A percentile compares a stretch with the other conserved stretches of the same genome.
phyloP scores from a whole-genome alignment of 306 rosid genomes.

The Sophora flavescens region DNA sequence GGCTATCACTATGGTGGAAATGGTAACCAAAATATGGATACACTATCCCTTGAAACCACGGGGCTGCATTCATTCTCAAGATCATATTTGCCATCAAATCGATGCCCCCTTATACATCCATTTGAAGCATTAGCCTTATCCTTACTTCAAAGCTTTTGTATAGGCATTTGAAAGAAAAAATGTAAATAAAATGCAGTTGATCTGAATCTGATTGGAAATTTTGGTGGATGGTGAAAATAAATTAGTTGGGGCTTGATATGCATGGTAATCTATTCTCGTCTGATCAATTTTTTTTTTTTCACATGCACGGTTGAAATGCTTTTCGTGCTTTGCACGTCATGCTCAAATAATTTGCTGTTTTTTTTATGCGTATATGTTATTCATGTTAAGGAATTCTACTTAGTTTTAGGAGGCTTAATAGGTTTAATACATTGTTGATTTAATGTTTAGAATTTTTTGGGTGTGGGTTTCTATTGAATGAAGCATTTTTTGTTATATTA shows the following conservation, averaged over 20 bases:
- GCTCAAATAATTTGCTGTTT: neutral
- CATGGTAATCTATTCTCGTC: neutral
- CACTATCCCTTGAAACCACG: constrained; percentile 2
- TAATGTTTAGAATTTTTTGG: too few species aligned
- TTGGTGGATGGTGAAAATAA: constrained; percentile 42
- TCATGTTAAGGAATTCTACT: neutral
- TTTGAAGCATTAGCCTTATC: constrained; percentile 42
- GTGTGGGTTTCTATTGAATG: too few species aligned
- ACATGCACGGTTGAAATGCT: neutral
- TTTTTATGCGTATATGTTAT: neutral
- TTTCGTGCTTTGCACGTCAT: constrained; percentile 12
- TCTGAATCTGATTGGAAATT: constrained; percentile 41
- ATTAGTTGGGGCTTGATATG: constrained; percentile 33
- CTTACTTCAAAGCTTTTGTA: constrained; percentile 47
- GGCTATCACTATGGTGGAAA: constrained; percentile 34
- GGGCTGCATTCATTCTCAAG: constrained; percentile 48
- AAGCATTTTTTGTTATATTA: too few species aligned
- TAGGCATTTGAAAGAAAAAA: constrained; percentile 51
- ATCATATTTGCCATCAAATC: constrained; percentile 39
- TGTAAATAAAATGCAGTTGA: constrained; percentile 57
- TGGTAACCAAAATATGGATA: constrained; percentile 36
- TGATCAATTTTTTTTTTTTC: neutral
- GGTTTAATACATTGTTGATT: neutral
- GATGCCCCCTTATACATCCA: constrained; percentile 37
- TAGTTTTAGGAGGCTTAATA: neutral